A percentile compares a stretch with the other conserved stretches of the same genome.
Evolutionary conservation across 345 rosid species (phyloP).

Genomic region (Heritiera fomes): DNA sequence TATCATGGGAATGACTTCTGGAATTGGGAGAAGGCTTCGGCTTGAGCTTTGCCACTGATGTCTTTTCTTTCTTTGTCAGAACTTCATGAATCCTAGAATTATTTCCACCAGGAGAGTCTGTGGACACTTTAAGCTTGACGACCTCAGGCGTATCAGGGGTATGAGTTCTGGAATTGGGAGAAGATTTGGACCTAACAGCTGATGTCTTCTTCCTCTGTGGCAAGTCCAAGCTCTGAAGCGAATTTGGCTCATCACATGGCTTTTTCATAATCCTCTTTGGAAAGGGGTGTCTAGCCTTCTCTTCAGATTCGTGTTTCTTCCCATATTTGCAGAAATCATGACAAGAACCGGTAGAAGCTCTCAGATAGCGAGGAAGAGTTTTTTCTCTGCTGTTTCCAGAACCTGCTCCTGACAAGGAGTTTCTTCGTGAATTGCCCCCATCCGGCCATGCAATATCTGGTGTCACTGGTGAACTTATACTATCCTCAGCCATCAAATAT

Average conservation of each 20-base stretch:
- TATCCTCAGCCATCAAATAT: slow-evolving; percentile 51
- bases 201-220: slow-evolving; percentile 35
- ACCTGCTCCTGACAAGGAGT: slow-evolving; percentile 42
- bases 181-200: slow-evolving; percentile 27
- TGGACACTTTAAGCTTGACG: slow-evolving; percentile 27
- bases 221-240: slow-evolving; percentile 31
- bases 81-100: slow-evolving; percentile 15
- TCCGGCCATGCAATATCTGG: slow-evolving; percentile 34
- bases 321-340: slow-evolving; percentile 88
- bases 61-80: slow-evolving; percentile 31
- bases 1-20: slow-evolving; percentile 11
- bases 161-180: slow-evolving; percentile 22
- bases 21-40: slow-evolving; percentile 26
- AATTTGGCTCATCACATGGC: slow-evolving; percentile 36
- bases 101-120: slow-evolving; percentile 4
- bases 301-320: slow-evolving; percentile 47
- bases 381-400: slow-evolving; percentile 41
- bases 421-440: slow-evolving; percentile 40
- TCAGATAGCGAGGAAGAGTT: slow-evolving; percentile 59
- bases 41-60: slow-evolving; percentile 26
- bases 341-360: slow-evolving; percentile 77
- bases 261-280: slow-evolving; percentile 41
- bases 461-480: slow-evolving; percentile 24
- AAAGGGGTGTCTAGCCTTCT: slow-evolving; percentile 41
- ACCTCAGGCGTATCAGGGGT: slow-evolving; percentile 25